phyloP scores from a whole-genome alignment of 2,329 filamentous ascomycete species.

The Elsinoe arachidis region DNA sequence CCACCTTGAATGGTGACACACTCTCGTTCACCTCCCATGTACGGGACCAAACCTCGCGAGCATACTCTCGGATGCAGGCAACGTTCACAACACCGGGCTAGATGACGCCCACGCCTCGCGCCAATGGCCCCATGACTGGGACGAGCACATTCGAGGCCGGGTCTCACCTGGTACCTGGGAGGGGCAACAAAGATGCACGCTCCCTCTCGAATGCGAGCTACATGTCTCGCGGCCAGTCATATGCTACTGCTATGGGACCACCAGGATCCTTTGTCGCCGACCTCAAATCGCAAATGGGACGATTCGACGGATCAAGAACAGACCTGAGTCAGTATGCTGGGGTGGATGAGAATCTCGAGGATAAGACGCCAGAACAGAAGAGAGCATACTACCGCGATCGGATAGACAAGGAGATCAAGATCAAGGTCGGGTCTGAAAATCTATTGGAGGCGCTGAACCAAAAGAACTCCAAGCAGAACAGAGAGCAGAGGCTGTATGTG shows the following conservation, averaged over 20 bases:
- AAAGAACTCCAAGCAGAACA: slow-evolving; percentile 93
- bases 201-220: slow-evolving; percentile 48
- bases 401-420: slow-evolving; percentile 93
- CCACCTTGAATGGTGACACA: not conserved
- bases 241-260: slow-evolving; percentile 56
- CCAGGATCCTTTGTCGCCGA: slow-evolving; percentile 87
- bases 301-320: slow-evolving; percentile 51
- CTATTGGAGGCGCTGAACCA: slow-evolving; percentile 88
- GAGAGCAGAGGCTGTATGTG: slow-evolving; percentile 50
- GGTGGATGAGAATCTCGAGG: slow-evolving; percentile 51
- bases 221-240: slow-evolving; percentile 55
- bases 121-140: slow-evolving; percentile 21
- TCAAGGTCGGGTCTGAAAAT: slow-evolving; percentile 95
- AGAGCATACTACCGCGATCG: slow-evolving; percentile 70
- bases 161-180: slow-evolving; percentile 36
- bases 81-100: slow-evolving; percentile 27
- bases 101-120: slow-evolving; percentile 32
- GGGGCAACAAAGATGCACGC: slow-evolving; percentile 43
- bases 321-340: slow-evolving; percentile 46
- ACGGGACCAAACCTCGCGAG: not conserved
- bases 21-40: not conserved
- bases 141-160: slow-evolving; percentile 24
- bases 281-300: slow-evolving; percentile 62
- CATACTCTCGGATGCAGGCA: not conserved
- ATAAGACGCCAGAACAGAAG: slow-evolving; percentile 57